These are phyloP conservation scores for Posidonia australis DNA, from an alignment of 106 monocot genomes.

Conservation along the genomic window DNA sequence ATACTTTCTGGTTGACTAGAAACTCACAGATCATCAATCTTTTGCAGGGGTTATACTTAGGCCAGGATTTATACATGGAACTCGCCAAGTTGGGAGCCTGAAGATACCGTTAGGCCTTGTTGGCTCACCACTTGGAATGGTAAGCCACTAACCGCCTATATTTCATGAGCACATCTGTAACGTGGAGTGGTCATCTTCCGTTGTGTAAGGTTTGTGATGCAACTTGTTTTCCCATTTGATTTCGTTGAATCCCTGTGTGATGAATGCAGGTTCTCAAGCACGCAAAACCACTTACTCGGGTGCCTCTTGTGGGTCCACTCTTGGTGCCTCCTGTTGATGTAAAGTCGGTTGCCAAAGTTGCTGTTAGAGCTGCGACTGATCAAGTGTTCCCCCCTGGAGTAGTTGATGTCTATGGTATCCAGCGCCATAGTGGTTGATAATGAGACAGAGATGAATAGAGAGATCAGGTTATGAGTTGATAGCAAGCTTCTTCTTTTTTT, in stretches of 20 bases:
- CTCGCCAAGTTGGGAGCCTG: constrained; percentile 89
- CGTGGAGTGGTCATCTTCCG: neutral
- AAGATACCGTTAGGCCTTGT: constrained; percentile 77
- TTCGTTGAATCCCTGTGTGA: neutral
- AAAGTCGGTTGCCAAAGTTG: constrained; percentile 56
- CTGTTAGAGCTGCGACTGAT: constrained; percentile 85
- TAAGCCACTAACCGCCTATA: constrained; percentile 10
- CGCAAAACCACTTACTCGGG: constrained; percentile 51
- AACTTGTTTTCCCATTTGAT: neutral
- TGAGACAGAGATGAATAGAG: neutral
- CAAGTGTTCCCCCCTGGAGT: constrained; percentile 84
- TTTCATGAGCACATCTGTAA: neutral
- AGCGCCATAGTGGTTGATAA: constrained; percentile 40
- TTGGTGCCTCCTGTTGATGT: constrained; percentile 79
- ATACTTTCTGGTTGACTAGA: neutral
- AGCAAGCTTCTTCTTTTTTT: no score
- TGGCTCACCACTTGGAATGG: constrained; percentile 83
- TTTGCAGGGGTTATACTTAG: constrained; percentile 74
- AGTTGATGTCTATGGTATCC: constrained; percentile 78
- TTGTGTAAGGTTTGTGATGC: no score
- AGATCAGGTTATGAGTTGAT: no score
- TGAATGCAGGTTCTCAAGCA: constrained; percentile 50
- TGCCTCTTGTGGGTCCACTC: constrained; percentile 69
- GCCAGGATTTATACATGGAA: constrained; percentile 91
- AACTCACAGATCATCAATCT: neutral